Evolutionary conservation across 768 basidiomycete species (phyloP).

Genomic region (Pisolithus sp.): DNA sequence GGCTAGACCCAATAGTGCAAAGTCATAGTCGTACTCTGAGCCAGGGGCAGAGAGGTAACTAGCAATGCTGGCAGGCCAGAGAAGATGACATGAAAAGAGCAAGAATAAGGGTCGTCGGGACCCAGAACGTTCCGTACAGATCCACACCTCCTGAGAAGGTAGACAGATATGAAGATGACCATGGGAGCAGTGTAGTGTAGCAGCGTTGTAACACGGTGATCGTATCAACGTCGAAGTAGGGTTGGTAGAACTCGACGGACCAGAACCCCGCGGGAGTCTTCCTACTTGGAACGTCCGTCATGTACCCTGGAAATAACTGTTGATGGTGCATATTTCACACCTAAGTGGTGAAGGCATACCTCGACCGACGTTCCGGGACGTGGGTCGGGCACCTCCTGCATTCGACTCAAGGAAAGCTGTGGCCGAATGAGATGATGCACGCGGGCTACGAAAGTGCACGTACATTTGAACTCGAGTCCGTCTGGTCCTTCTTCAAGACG

Average conservation of each 20-base stretch:
- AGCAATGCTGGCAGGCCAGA: constrained; percentile 79
- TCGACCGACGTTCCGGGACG: constrained; percentile 40
- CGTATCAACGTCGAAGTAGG: constrained; percentile 86
- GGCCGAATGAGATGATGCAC: background rate
- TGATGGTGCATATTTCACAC: background rate
- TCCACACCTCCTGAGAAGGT: constrained; percentile 52
- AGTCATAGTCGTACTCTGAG: constrained; percentile 70
- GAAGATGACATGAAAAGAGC: constrained; percentile 90
- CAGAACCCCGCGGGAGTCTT: constrained; percentile 58
- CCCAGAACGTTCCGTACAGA: constrained; percentile 95
- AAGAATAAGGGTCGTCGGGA: constrained; percentile 90
- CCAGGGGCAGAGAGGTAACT: constrained; percentile 70
- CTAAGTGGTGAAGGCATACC: constrained; percentile 27
- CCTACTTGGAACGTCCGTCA: constrained; percentile 43
- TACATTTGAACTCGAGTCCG: constrained; percentile 70
- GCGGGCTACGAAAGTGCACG: constrained; percentile 6
- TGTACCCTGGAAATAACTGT: constrained; percentile 45
- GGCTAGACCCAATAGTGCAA: constrained; percentile 77
- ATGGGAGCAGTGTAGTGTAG: constrained; percentile 73
- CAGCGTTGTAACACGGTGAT: constrained; percentile 69
- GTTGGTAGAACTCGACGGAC: constrained; percentile 81
- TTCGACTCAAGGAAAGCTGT: constrained; percentile 55
- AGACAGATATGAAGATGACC: constrained; percentile 54
- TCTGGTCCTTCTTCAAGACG: constrained; percentile 62
- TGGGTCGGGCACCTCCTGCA: constrained; percentile 19